phyloP scores from a whole-genome alignment of 176 grass and related monocot species.

The Chrysopogon serrulatus region DNA sequence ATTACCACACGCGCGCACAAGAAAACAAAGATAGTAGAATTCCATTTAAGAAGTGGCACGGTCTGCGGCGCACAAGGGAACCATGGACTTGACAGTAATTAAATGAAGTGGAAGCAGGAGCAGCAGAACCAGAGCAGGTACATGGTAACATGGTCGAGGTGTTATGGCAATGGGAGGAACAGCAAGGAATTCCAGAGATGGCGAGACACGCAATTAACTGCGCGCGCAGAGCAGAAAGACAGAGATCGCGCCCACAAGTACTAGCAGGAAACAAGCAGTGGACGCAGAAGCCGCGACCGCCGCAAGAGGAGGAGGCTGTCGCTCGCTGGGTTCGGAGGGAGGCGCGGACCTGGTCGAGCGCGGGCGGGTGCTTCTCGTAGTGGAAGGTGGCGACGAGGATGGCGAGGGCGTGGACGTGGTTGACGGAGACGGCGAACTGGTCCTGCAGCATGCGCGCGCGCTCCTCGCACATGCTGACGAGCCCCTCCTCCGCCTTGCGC shows the following conservation, averaged over 20 bases:
- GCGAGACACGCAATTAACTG: conserved; percentile 10
- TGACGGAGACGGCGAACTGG: conserved; percentile 91
- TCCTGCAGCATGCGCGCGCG: conserved; percentile 95
- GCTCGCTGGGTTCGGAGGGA: not conserved
- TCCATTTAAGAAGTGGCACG: not conserved
- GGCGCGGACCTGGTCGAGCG: conserved; percentile 75
- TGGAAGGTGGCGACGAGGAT: conserved; percentile 96
- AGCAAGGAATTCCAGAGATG: not conserved
- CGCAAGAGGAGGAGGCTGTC: too few species aligned
- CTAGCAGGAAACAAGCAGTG: not conserved
- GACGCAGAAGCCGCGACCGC: not conserved
- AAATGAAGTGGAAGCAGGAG: conserved; percentile 19
- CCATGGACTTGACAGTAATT: not conserved
- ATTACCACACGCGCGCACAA: not conserved
- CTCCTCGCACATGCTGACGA: conserved; percentile 96
- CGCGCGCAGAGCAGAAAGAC: not conserved
- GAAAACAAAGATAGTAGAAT: not conserved
- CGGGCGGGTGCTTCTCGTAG: conserved; percentile 84
- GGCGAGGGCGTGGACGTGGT: conserved; percentile 95
- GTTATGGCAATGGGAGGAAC: conserved; percentile 9
- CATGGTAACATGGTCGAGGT: not conserved
- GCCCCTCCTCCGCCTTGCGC: conserved; percentile 56
- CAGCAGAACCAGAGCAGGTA: conserved; percentile 7
- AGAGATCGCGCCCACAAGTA: not conserved
- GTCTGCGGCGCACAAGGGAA: not conserved